Base-by-base conservation (phyloP, 192 early-diverging fungal species). In the Glomus cerebriforme region DNA sequence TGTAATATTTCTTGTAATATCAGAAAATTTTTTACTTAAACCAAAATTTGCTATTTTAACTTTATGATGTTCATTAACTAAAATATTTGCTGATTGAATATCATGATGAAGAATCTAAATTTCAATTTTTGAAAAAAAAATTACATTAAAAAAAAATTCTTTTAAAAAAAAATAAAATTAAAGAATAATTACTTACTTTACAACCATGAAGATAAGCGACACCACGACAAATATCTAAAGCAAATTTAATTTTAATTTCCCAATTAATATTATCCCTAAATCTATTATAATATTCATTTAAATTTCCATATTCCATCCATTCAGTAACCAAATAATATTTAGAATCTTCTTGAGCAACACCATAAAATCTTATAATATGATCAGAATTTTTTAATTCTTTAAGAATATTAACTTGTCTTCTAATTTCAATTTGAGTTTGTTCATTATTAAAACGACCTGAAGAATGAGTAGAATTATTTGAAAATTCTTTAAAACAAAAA, bases 251-350 rank as follows among this genome's bases (percentile, higher is more conserved):
- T 37, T 85, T 85, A 29, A 73, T 79, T 12, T 13, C 39, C 47
- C 24, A 49, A 13, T 24, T 73, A 12, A 73, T 27, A 12, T 4
- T 15, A 15, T 49, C 24, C 4, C 7, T 15, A 54, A 68, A 82
- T 49, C 82, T 73, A 7, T 54, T 72, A 60, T 82, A 82, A 75
- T 82, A 85, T 47, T 85, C 84, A 15, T 78, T 77, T 9, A 85
- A 35, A 72, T 77, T 85, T 8, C 84, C 84, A 70, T 72, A 64
- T 12, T 80, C 81, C 34, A 81, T 81, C 71, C 80, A 85, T 71
- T 85, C 79, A 0, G 81, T 64, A 7, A 85, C 81, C 80, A 85
- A 60, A 81, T 82, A 74, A 81, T 79, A 60, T 82, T 80, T 34
- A 63, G 77, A 22, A 37, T 77, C 68, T 27, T 73, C 71, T 26